Evolutionary conservation across 2,329 filamentous ascomycete species (phyloP), one percentile per base, ranked within the genome.

Genomic region (Endothia cerciana): DNA sequence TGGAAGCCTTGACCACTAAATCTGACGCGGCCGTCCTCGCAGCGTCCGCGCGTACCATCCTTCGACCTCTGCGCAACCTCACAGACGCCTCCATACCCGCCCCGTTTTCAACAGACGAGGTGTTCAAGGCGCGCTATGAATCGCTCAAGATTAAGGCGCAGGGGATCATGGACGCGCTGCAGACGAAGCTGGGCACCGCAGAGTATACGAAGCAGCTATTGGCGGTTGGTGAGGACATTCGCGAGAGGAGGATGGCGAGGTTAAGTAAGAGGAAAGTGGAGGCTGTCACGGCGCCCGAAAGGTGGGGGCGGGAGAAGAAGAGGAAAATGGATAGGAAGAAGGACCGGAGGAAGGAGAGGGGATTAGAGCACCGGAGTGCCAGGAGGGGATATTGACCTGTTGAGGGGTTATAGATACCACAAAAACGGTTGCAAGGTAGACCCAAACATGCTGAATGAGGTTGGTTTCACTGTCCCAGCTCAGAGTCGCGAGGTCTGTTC

Each of bases 181-280:
- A 97, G 80, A 90, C 89, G 80, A 93, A 91, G 74, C 83, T 97
- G 61, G 95, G 94, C 49, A 92, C 91, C 1, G 86, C 88, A 0
- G 87, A 87, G 68, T 99, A 94, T 78, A 88, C 94, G n/a, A 83
- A 84, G 63, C 84, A 89, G 56, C 82, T 98, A 73, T 78, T 91
- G 47, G 85, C 85, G 49, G 92, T 96, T 7, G 87, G 92, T 67
- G 88, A 91, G 62, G 85, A 84, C 19, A 89, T 95, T n/a, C 87
- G 86, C 73, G 84, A 85, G 70, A 87, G 90, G 73, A 84, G 95
- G 70, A 87, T 92, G 74, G 87, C 89, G 73, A 83, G 96, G 70
- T 87, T 90, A 63, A 87, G 85, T 69, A 99, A 99, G 86, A 87
- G 95, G 73, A 92, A 92, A 78, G 92, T 98, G 70, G 94, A 96